These are phyloP conservation scores for Chamaecyparis obtusa DNA, from an alignment of 75 land plant genomes.

Conservation along the genomic window DNA sequence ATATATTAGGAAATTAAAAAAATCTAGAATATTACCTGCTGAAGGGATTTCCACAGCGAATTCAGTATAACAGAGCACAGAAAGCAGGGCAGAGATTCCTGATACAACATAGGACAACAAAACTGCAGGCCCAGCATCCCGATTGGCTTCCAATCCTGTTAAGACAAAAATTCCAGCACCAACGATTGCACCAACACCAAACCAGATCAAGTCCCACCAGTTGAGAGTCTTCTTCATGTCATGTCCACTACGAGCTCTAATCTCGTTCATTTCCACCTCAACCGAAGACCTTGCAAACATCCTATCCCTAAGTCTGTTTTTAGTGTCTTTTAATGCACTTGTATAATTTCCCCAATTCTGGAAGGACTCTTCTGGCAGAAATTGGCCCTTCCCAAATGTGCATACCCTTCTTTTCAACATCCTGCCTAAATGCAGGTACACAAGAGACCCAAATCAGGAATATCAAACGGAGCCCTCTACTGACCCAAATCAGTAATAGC, in stretches of 20 bases:
- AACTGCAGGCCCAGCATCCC: slow-evolving; percentile 66
- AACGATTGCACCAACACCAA: slow-evolving; percentile 77
- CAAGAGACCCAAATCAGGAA: too few species aligned
- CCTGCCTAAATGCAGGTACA: not conserved
- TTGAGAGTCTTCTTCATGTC: slow-evolving; percentile 69
- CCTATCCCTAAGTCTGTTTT: slow-evolving; percentile 43
- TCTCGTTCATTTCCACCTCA: slow-evolving; percentile 37
- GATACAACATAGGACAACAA: slow-evolving; percentile 62
- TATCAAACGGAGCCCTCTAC: too few species aligned
- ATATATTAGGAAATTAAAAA: too few species aligned
- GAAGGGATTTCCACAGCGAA: slow-evolving; percentile 87
- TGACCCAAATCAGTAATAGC: too few species aligned
- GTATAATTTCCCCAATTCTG: slow-evolving; percentile 59
- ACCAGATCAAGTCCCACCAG: slow-evolving; percentile 93
- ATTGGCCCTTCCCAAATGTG: slow-evolving; percentile 26
- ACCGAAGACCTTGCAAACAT: slow-evolving; percentile 49
- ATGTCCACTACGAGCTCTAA: slow-evolving; percentile 46
- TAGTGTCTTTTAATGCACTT: slow-evolving; percentile 43
- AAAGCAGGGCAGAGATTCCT: slow-evolving; percentile 75
- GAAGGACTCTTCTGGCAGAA: slow-evolving; percentile 82
- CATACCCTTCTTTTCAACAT: slow-evolving; percentile 19
- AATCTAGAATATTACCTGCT: slow-evolving; percentile 44
- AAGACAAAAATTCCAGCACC: slow-evolving; percentile 91
- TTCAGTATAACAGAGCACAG: slow-evolving; percentile 93
- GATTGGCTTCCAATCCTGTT: slow-evolving; percentile 60